Evolutionary conservation across 2,329 filamentous ascomycete species (phyloP), one percentile per base, ranked within the genome.

Genomic region (Curvularia sp.): DNA sequence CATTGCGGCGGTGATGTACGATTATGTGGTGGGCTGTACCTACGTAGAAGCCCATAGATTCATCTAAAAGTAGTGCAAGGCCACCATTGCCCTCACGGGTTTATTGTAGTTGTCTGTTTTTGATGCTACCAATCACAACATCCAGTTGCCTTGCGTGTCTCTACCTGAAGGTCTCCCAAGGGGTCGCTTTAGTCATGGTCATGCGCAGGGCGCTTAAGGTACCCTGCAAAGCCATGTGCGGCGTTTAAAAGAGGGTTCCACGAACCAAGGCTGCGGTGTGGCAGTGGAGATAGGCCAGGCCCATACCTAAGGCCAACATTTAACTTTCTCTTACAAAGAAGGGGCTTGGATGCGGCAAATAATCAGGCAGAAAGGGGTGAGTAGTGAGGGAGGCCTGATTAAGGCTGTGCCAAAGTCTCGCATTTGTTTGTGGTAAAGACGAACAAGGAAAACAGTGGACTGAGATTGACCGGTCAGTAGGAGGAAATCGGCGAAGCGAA

Each of bases 151-250:
- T 26, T 20, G 9, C 0, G 2, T 5, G 33, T 28, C 7, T 26
- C 22, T 20, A 15, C n/a, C 15, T 6, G 13, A 15, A n/a, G 53
- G 52, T 48, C 52, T 47, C 22, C 28, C 22, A 20, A 39, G 31
- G 41, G 52, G 47, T 18, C 57, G 18, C 12, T 20, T 15, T 31
- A 22, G 26, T 18, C 30, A 28, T 41, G 28, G 26, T 18, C 30
- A 28, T 33, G 33, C 39, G 12, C 38, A 26, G 18, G 42, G 57
- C 53, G 57, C 57, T 56, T 51, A 52, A 52, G 33, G 13, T 18
- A 10, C 30, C 35, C 15, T 38, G 35, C 30, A 15, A 38, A 50
- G 49, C 56, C 56, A 58, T 38, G 51, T 55, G 51, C 33, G 39
- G 56, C 51, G 39, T 18, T 43, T 31, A 31, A 51, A 33, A 39